phyloP scores from a whole-genome alignment of 768 basidiomycete species.

The Xanthoconium stramineum region DNA sequence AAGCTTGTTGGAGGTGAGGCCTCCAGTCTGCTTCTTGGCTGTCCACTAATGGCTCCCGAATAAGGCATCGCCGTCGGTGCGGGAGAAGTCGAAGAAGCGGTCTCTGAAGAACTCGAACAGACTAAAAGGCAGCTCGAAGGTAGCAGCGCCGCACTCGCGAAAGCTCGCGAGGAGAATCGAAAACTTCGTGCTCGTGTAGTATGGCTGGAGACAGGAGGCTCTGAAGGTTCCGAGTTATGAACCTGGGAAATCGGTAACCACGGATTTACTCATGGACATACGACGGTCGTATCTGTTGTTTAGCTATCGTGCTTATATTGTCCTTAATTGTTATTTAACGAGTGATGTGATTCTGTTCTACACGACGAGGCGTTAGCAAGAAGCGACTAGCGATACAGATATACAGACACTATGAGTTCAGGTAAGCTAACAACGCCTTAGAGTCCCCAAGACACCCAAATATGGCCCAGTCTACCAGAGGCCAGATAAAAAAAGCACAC shows the following conservation, averaged over 20 bases:
- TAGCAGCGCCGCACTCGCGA: slow-evolving; percentile 40
- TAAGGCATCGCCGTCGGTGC: slow-evolving; percentile 75
- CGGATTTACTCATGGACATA: slow-evolving; percentile 12
- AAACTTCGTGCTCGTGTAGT: slow-evolving; percentile 43
- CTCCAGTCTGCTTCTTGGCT: neutral
- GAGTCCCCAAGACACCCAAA: neutral
- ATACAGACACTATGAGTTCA: neutral
- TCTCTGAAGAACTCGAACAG: slow-evolving; percentile 45
- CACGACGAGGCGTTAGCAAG: neutral
- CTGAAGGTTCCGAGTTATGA: slow-evolving; percentile 32
- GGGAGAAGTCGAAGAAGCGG: slow-evolving; percentile 63
- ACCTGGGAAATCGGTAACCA: slow-evolving; percentile 9
- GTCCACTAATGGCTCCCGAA: neutral
- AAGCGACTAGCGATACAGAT: slow-evolving; percentile 14
- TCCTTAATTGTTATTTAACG: slow-evolving; percentile 8
- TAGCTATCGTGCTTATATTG: neutral
- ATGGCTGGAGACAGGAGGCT: slow-evolving; percentile 33
- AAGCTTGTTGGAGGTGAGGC: slow-evolving; percentile 62
- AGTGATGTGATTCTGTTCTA: slow-evolving; percentile 1
- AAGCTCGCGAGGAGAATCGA: slow-evolving; percentile 52
- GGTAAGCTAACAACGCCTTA: neutral
- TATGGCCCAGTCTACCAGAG: slow-evolving; percentile 3
- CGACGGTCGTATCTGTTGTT: slow-evolving; percentile 12
- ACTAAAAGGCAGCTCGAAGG: slow-evolving; percentile 48
- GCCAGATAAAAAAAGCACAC: slow-evolving; percentile 10